Conservation (phyloP, 2,329 filamentous ascomycete species). For the Claviceps spartinae region DNA sequence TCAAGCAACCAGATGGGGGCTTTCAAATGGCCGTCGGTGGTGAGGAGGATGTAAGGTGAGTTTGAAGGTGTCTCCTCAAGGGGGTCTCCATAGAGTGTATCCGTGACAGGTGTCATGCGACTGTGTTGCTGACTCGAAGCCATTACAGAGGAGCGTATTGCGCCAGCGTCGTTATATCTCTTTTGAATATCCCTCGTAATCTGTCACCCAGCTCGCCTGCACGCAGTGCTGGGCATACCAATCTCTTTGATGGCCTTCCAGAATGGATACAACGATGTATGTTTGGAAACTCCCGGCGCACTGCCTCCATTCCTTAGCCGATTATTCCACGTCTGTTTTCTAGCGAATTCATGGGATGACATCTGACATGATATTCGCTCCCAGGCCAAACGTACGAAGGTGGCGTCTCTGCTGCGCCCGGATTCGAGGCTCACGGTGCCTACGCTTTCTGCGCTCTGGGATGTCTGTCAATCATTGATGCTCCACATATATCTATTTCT, state of each 20-base stretch:
- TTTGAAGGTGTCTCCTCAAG: neutral
- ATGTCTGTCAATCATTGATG: conserved; percentile 73
- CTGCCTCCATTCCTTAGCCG: conserved; percentile 2
- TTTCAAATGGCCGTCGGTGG: conserved; percentile 78
- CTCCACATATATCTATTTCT: conserved; percentile 60
- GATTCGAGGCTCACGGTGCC: conserved; percentile 85
- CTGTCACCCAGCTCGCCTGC: conserved; percentile 61
- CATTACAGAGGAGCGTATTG: conserved; percentile 71
- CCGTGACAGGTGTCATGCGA: conserved; percentile 7
- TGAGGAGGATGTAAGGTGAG: conserved; percentile 77
- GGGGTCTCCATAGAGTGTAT: neutral
- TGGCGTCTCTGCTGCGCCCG: conserved; percentile 74
- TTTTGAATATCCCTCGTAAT: conserved; percentile 71
- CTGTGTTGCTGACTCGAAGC: conserved; percentile 4
- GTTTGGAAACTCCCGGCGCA: conserved; percentile 18
- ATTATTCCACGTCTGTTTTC: conserved; percentile 6
- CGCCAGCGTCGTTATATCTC: conserved; percentile 68
- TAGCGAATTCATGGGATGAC: conserved; percentile 6
- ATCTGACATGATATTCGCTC: conserved; percentile 5
- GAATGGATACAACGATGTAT: conserved; percentile 72
- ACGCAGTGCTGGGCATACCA: conserved; percentile 44
- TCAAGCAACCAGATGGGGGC: conserved; percentile 83
- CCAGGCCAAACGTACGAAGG: conserved; percentile 87
- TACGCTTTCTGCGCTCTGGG: conserved; percentile 93
- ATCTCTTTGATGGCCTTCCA: conserved; percentile 58